Conservation (phyloP, 2,329 filamentous ascomycete genomes). For the Ceratocystis diversiconidia region DNA sequence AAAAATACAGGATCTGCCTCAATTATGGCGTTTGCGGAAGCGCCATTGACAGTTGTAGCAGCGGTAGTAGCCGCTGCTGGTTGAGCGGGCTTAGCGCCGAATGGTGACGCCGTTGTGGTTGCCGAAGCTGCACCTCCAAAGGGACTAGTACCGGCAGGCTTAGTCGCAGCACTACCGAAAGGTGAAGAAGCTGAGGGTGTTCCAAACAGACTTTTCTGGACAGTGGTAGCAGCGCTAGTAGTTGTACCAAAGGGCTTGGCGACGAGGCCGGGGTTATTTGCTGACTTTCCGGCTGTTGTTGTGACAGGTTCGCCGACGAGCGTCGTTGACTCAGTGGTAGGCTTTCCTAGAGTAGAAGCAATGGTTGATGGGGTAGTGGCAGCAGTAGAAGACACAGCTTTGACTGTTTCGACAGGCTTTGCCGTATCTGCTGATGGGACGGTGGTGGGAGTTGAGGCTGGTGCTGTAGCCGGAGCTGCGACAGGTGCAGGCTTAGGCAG, state of each 20-base stretch:
- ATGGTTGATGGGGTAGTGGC: neutral
- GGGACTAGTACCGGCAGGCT: neutral
- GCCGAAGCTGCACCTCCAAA: neutral
- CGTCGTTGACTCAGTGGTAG: neutral
- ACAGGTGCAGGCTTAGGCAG: slow-evolving; percentile 24
- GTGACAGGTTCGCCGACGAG: neutral
- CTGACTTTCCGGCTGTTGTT: neutral
- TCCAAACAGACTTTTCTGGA: slow-evolving; percentile 3
- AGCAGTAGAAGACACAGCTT: neutral
- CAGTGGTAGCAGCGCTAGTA: neutral
- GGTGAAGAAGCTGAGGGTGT: neutral
- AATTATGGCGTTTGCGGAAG: slow-evolving; percentile 7
- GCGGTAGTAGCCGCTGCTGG: neutral
- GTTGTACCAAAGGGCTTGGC: neutral
- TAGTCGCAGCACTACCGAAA: neutral
- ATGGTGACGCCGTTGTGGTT: neutral
- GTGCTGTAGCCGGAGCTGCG: neutral
- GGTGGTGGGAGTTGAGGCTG: neutral
- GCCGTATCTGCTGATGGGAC: neutral
- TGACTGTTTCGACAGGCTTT: neutral
- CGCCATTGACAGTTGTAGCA: neutral
- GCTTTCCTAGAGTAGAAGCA: neutral
- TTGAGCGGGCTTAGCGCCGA: neutral
- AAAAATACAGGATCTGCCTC: slow-evolving; percentile 16
- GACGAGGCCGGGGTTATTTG: neutral